Evolutionary conservation across 352 stramenopile genomes (phyloP), one percentile per base, ranked within the genome.

Genomic region (Phytopythium oedochilum): DNA sequence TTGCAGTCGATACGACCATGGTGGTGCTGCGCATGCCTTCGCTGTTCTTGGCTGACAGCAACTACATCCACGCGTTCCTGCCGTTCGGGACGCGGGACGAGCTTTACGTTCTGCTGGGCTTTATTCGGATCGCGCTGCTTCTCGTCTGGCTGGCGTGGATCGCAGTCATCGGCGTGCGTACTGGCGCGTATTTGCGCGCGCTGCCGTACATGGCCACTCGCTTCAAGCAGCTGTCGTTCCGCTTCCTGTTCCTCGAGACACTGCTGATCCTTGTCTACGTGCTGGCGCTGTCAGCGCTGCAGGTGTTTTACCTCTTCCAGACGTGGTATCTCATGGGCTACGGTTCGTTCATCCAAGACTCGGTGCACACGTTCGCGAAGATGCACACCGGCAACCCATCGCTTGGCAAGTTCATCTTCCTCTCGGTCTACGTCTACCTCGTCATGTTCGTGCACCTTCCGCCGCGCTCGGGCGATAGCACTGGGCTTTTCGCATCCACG

Each of bases 191-290:
- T 40, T n/a, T 96, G 22, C 85, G 84, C 14, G 64, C 64, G 18
- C 53, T 96, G 7, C 74, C 81, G 26, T 96, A 96, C 63, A 94
- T 96, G 79, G 73, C 78, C 5, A 89, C 83, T 22, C 85, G 87
- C 5, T 91, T 87, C 45, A 82, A 93, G 65, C 87, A 96, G 48
- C 65, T 96, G 8, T 94, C 85, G 38, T 96, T 91, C 55, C 82
- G 87, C 14, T 96, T 94, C 54, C 55, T 94, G 15, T 76, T 88
- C 18, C 60, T 94, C 5, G 75, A 92, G 61, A 88, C 78, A 10
- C 50, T 91, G 20, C 47, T 94, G 9, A 81, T 96, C 55, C 64
- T 92, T 22, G 58, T 89, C 28, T 88, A 93, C 61, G 77, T 87
- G 6, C 54, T 89, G 23, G 59, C 88, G 25, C 66, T 89, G 22